phyloP scores from a whole-genome alignment of 305 asterid genomes.

The Andrographis paniculata region DNA sequence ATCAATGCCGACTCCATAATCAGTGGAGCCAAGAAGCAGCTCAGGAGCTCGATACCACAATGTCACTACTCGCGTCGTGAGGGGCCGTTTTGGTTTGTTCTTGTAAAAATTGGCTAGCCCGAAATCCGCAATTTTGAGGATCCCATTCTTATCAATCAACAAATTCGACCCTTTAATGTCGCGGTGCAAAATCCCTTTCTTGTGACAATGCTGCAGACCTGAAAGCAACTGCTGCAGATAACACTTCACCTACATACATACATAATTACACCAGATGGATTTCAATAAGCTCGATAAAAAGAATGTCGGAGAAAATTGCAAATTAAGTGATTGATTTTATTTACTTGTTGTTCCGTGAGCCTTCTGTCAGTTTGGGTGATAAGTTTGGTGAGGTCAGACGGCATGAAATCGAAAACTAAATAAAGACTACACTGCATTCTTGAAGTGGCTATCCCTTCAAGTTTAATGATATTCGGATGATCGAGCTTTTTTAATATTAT shows the following conservation, averaged over 20 bases:
- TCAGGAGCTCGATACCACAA: slow-evolving; percentile 90
- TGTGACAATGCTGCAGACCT: slow-evolving; percentile 78
- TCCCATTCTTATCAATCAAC: slow-evolving; percentile 57
- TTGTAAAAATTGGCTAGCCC: slow-evolving; percentile 57
- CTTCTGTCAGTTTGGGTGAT: slow-evolving; percentile 40
- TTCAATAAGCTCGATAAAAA: no score
- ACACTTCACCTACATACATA: slow-evolving; percentile 45
- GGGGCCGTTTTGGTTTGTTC: slow-evolving; percentile 36
- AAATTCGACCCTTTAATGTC: slow-evolving; percentile 76
- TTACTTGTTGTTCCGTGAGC: slow-evolving; percentile 69
- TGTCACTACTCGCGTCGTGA: slow-evolving; percentile 73
- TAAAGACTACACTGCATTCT: slow-evolving; percentile 89
- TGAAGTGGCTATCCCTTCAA: slow-evolving; percentile 77
- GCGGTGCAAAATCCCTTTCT: slow-evolving; percentile 66
- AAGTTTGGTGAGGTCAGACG: slow-evolving; percentile 48
- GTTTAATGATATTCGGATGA: slow-evolving; percentile 77
- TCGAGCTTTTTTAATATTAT: slow-evolving; percentile 50
- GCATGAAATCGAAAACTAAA: slow-evolving; percentile 71
- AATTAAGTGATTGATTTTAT: background rate
- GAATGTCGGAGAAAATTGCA: slow-evolving; percentile 1
- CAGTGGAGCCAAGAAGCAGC: slow-evolving; percentile 57
- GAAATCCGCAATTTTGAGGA: slow-evolving; percentile 77
- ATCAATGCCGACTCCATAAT: slow-evolving; percentile 75
- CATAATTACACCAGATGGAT: no score
- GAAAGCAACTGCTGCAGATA: slow-evolving; percentile 75